Conservation (phyloP, 2,329 filamentous ascomycete species). For the Botrytis medusae region DNA sequence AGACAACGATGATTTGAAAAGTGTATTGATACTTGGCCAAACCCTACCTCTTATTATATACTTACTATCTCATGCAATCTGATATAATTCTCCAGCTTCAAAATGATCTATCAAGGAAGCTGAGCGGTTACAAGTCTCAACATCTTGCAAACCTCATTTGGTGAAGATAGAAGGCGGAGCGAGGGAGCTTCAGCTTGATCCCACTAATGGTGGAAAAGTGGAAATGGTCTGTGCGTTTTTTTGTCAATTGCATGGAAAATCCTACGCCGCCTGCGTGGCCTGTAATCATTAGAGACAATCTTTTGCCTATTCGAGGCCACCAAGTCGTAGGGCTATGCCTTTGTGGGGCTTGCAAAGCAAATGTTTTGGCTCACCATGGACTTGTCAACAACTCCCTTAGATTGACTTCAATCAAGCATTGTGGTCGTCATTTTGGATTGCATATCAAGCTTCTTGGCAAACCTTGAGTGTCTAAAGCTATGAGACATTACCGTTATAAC, state of each 20-base stretch:
- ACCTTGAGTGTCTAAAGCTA: not conserved
- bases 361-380: not conserved
- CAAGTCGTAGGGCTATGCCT: not conserved
- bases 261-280: too few species aligned
- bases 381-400: not conserved
- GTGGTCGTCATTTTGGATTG: not conserved
- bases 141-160: slow-evolving; percentile 11
- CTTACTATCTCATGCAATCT: not conserved
- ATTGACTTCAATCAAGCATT: not conserved
- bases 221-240: not conserved
- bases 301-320: not conserved
- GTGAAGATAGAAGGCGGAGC: not conserved
- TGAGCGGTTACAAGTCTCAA: not conserved
- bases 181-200: not conserved
- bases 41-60: slow-evolving; percentile 11
- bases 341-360: not conserved
- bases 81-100: not conserved
- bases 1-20: not conserved
- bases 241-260: not conserved
- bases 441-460: not conserved
- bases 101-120: not conserved
- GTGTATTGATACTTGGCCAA: not conserved
- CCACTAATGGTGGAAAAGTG: not conserved
- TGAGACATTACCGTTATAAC: not conserved
- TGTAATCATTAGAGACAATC: not conserved